Percentiles rank a stretch among this genome's conserved stretches.
These are phyloP conservation scores for Mycena rebaudengoi DNA, from an alignment of 768 basidiomycete genomes.

Conservation along the genomic window DNA sequence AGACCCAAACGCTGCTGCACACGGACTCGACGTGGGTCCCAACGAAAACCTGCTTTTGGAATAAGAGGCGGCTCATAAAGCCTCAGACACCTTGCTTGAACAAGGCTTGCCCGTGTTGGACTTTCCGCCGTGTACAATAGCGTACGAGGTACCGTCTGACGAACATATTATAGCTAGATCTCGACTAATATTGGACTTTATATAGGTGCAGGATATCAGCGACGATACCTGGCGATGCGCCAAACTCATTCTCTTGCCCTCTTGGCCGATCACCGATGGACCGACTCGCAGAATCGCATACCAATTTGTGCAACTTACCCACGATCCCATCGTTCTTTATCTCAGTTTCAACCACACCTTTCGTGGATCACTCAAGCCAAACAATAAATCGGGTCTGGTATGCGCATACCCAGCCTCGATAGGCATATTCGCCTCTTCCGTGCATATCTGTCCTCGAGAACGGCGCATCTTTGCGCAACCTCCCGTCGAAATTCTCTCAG, in stretches of 20 bases:
- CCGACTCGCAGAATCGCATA: slow-evolving; percentile 7
- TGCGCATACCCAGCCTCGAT: slow-evolving; percentile 7
- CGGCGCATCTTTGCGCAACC: slow-evolving; percentile 9
- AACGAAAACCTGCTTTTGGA: slow-evolving; percentile 5
- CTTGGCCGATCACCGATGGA: slow-evolving; percentile 5
- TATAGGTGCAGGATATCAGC: slow-evolving; percentile 4
- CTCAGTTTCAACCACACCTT: slow-evolving; percentile 2
- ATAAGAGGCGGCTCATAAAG: slow-evolving; percentile 2
- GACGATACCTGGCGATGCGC: not conserved
- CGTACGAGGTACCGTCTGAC: slow-evolving; percentile 3
- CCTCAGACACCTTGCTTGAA: slow-evolving; percentile 6
- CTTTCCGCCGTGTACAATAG: slow-evolving; percentile 2
- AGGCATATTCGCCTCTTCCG: slow-evolving; percentile 4
- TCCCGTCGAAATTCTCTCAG: slow-evolving; percentile 2
- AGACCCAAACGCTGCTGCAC: not conserved
- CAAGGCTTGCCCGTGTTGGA: not conserved
- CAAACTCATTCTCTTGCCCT: slow-evolving; percentile 9
- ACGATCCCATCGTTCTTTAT: slow-evolving; percentile 4
- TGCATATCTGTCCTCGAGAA: not conserved
- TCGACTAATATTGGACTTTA: not conserved
- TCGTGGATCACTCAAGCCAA: slow-evolving; percentile 7
- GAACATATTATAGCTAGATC: not conserved
- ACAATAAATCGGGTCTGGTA: not conserved
- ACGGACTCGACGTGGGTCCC: not conserved
- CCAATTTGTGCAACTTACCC: slow-evolving; percentile 9